phyloP scores from a whole-genome alignment of 345 rosid genomes.

The Litchi chinensis region DNA sequence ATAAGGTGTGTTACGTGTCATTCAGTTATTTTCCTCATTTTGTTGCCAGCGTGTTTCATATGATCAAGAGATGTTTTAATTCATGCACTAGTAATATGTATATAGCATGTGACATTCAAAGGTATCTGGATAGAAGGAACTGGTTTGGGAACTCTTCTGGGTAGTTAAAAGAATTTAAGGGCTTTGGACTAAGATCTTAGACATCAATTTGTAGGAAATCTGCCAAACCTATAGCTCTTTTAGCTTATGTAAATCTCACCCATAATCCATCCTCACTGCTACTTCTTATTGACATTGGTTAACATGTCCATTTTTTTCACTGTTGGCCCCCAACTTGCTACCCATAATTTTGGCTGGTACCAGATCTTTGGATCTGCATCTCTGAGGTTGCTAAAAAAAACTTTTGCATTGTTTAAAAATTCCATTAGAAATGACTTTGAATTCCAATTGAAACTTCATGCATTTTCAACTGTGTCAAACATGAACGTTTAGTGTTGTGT shows the following conservation, averaged over 20 bases:
- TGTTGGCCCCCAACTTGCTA: no score
- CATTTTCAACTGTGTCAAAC: background rate
- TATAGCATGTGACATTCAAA: background rate
- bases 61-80: no score
- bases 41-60: no score
- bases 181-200: background rate
- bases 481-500: background rate
- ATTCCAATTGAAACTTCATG: background rate
- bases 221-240: background rate
- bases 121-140: background rate
- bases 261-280: background rate
- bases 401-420: background rate
- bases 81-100: no score
- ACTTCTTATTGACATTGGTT: background rate
- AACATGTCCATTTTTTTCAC: background rate
- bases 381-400: background rate
- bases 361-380: background rate
- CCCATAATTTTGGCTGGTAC: background rate
- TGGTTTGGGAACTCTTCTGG: background rate
- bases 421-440: no score
- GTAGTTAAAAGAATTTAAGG: background rate
- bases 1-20: slow-evolving; percentile 57
- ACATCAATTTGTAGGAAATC: background rate
- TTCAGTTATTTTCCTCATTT: background rate
- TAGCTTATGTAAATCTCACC: background rate